Conservation (phyloP, 2,329 filamentous ascomycete species). For the Capronia epimyces region DNA sequence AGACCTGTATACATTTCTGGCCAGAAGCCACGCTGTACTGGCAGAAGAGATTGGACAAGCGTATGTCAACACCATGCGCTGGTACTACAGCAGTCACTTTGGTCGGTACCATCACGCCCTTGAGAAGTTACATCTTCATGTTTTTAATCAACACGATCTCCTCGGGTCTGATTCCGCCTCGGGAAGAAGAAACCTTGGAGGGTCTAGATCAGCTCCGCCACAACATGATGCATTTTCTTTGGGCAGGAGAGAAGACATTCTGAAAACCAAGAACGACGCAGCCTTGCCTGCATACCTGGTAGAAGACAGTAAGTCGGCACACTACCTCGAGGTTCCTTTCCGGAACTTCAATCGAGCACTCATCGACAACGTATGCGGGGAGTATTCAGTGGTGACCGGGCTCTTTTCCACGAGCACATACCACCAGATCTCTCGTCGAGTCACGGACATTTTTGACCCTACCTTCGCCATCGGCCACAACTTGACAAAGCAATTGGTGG, state of each 20-base stretch:
- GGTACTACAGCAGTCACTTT: constrained; percentile 95
- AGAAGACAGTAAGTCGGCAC: constrained; percentile 78
- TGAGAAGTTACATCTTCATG: constrained; percentile 76
- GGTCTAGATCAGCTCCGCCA: constrained; percentile 36
- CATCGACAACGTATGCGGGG: constrained; percentile 86
- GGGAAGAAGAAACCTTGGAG: constrained; percentile 50
- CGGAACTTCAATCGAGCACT: constrained; percentile 91
- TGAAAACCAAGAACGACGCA: constrained; percentile 66
- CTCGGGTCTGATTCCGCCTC: constrained; percentile 71
- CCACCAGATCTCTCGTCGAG: constrained; percentile 72
- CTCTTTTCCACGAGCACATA: constrained; percentile 76
- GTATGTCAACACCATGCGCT: constrained; percentile 97
- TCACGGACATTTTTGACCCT: constrained; percentile 81
- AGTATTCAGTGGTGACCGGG: constrained; percentile 86
- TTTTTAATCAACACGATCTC: constrained; percentile 75
- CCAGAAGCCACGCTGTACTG: constrained; percentile 73
- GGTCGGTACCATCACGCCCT: constrained; percentile 78
- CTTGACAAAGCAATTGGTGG: constrained; percentile 69
- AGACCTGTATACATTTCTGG: constrained; percentile 79
- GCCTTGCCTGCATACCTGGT: constrained; percentile 84
- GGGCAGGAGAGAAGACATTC: constrained; percentile 75
- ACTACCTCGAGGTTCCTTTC: constrained; percentile 87
- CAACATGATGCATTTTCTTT: constrained; percentile 81
- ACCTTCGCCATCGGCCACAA: constrained; percentile 77
- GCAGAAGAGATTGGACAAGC: constrained; percentile 86